Percentiles rank a stretch among this genome's conserved stretches.
These are phyloP conservation scores for Mucor plumbeus DNA, from an alignment of 371 early-diverging fungal species.

Conservation along the genomic window DNA sequence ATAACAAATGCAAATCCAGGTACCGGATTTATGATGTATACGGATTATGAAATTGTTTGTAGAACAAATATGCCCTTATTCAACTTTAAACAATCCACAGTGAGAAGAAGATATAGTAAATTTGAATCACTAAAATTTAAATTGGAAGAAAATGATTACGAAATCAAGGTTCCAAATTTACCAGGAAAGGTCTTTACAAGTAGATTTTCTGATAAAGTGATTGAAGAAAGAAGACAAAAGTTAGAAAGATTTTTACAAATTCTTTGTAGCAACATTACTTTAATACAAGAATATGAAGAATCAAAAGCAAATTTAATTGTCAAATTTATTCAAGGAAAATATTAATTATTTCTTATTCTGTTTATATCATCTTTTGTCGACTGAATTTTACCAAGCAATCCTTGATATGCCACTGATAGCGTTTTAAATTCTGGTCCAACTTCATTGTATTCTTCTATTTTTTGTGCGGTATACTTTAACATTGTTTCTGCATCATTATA, in stretches of 20 bases:
- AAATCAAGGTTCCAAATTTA: conserved; percentile 93
- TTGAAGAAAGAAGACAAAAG: conserved; percentile 88
- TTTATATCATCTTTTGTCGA: conserved; percentile 29
- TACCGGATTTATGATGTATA: conserved; percentile 79
- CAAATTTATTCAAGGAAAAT: conserved; percentile 25
- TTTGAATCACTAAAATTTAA: conserved; percentile 97
- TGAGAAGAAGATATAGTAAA: conserved; percentile 94
- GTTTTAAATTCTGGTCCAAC: conserved; percentile 29
- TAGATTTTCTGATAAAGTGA: conserved; percentile 90
- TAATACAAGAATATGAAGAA: conserved; percentile 30
- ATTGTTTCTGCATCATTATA: conserved; percentile 15
- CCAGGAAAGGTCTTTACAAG: conserved; percentile 97
- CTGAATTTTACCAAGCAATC: conserved; percentile 21
- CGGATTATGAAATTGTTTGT: conserved; percentile 95
- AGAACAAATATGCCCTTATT: conserved; percentile 96
- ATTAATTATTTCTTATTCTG: conserved; percentile 19
- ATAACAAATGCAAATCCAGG: conserved; percentile 2
- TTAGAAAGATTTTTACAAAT: conserved; percentile 94
- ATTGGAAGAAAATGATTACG: conserved; percentile 85
- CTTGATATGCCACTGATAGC: conserved; percentile 18
- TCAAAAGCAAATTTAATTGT: conserved; percentile 23
- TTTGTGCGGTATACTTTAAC: conserved; percentile 13
- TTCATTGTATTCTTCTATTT: conserved; percentile 21
- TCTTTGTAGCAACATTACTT: conserved; percentile 18
- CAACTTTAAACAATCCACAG: conserved; percentile 80